These are phyloP conservation scores for Alternaria tenuissima DNA, from an alignment of 2,329 filamentous ascomycete genomes.

Conservation along the genomic window DNA sequence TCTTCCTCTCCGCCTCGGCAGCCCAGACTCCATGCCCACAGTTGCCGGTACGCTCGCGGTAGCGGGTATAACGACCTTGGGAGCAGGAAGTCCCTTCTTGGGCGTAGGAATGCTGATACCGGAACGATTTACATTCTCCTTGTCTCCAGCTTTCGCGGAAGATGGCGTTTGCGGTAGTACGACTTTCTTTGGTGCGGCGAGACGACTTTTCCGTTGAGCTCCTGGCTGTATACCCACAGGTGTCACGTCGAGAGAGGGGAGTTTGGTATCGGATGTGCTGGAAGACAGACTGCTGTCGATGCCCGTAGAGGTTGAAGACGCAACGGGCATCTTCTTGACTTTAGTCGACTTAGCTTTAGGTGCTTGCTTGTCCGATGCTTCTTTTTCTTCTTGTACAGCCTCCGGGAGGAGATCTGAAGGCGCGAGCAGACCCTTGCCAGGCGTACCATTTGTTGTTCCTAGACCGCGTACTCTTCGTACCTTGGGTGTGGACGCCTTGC, in stretches of 20 bases:
- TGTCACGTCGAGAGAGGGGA: conserved; percentile 30
- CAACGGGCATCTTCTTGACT: conserved; percentile 33
- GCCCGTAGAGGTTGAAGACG: conserved; percentile 11
- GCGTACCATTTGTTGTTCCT: conserved; percentile 49
- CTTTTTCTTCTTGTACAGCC: conserved; percentile 35
- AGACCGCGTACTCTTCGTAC: conserved; percentile 43
- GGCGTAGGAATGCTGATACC: conserved; percentile 35
- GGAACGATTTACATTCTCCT: conserved; percentile 33
- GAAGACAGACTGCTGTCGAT: conserved; percentile 17
- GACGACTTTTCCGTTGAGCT: conserved; percentile 42
- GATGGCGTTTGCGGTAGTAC: conserved; percentile 37
- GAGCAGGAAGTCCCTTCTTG: conserved; percentile 41
- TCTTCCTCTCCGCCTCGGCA: conserved; percentile 41
- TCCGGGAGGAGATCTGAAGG: conserved; percentile 43
- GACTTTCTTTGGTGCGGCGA: conserved; percentile 47
- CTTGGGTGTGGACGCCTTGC: conserved; percentile 44
- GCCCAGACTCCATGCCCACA: conserved; percentile 30
- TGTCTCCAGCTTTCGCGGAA: conserved; percentile 23
- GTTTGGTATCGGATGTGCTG: conserved; percentile 19
- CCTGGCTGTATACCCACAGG: conserved; percentile 29
- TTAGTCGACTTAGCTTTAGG: conserved; percentile 31
- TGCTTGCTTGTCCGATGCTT: conserved; percentile 22
- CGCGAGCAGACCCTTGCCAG: conserved; percentile 47
- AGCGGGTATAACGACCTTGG: conserved; percentile 29
- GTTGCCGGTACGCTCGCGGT: conserved; percentile 2